Evolutionary conservation across 768 basidiomycete genomes (phyloP).

Genomic region (Plicaturopsis crispa): DNA sequence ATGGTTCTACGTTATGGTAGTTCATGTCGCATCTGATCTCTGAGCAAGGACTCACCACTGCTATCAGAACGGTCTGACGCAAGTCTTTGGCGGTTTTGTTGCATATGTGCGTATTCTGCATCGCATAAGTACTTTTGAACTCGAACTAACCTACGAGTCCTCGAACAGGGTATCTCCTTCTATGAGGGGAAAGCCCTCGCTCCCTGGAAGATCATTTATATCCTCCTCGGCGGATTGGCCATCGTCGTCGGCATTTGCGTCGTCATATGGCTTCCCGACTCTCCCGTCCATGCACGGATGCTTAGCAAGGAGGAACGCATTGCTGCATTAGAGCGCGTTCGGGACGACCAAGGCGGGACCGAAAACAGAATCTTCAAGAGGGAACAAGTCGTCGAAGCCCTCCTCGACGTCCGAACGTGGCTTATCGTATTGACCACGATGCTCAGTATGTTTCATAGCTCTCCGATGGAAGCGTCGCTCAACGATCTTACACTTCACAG

Average conservation of each 20-base stretch:
- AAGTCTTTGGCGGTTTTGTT: constrained; percentile 55
- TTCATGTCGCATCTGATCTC: constrained; percentile 1
- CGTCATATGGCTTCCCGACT: constrained; percentile 57
- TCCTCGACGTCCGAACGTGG: constrained; percentile 55
- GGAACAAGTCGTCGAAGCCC: constrained; percentile 49
- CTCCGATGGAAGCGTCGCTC: constrained; percentile 3
- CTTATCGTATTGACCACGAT: constrained; percentile 51
- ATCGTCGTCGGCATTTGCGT: constrained; percentile 50
- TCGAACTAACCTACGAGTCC: no score
- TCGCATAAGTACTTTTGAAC: no score
- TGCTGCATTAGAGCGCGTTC: constrained; percentile 56
- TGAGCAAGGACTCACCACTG: background rate
- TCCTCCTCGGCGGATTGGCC: constrained; percentile 53
- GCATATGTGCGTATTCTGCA: constrained; percentile 43
- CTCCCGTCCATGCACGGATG: constrained; percentile 51
- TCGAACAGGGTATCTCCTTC: constrained; percentile 49
- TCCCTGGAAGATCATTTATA: constrained; percentile 55
- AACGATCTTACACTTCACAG: constrained; percentile 20
- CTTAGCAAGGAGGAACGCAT: constrained; percentile 53
- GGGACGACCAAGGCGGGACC: constrained; percentile 59
- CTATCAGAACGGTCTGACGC: constrained; percentile 48
- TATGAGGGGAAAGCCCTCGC: constrained; percentile 38
- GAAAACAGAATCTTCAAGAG: constrained; percentile 54
- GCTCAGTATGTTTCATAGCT: constrained; percentile 32
- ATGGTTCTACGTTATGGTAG: constrained; percentile 63